Conservation (phyloP, 352 stramenopile genomes). For the Phytophthora colocasiae region DNA sequence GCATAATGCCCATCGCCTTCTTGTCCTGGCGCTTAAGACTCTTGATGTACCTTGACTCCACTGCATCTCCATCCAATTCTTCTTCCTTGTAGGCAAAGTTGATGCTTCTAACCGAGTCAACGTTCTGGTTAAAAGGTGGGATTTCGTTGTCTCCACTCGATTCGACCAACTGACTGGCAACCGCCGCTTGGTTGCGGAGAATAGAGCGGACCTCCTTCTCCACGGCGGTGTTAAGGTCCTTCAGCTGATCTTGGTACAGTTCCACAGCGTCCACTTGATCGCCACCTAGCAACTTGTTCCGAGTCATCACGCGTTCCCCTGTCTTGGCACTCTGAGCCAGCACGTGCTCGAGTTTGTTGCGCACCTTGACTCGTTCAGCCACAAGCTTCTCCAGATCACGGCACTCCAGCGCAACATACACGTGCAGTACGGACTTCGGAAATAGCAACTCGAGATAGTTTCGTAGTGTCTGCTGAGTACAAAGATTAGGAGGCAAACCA, state of each 20-base stretch:
- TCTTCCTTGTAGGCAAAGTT: slow-evolving; percentile 49
- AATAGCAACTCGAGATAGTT: slow-evolving; percentile 85
- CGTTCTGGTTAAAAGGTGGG: slow-evolving; percentile 25
- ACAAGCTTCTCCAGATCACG: slow-evolving; percentile 79
- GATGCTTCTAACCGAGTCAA: slow-evolving; percentile 33
- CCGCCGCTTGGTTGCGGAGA: slow-evolving; percentile 64
- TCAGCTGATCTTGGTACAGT: slow-evolving; percentile 71
- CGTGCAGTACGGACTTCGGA: slow-evolving; percentile 67
- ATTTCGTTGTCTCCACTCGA: slow-evolving; percentile 48
- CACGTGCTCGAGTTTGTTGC: slow-evolving; percentile 72
- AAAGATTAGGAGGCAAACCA: slow-evolving; percentile 73
- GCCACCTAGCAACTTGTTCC: slow-evolving; percentile 46
- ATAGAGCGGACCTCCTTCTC: slow-evolving; percentile 82
- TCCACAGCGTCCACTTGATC: slow-evolving; percentile 77
- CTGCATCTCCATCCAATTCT: slow-evolving; percentile 31
- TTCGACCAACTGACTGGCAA: slow-evolving; percentile 69
- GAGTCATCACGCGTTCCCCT: slow-evolving; percentile 59
- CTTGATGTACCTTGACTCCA: slow-evolving; percentile 73
- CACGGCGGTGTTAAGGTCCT: slow-evolving; percentile 75
- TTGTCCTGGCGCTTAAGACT: slow-evolving; percentile 50
- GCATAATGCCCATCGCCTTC: slow-evolving; percentile 69
- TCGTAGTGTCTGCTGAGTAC: slow-evolving; percentile 75
- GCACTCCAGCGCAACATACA: slow-evolving; percentile 83
- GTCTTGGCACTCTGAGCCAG: slow-evolving; percentile 70
- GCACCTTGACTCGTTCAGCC: slow-evolving; percentile 67